These are phyloP conservation scores for Candida palmyrensis DNA, from an alignment of 805 yeast species.

Conservation along the genomic window DNA sequence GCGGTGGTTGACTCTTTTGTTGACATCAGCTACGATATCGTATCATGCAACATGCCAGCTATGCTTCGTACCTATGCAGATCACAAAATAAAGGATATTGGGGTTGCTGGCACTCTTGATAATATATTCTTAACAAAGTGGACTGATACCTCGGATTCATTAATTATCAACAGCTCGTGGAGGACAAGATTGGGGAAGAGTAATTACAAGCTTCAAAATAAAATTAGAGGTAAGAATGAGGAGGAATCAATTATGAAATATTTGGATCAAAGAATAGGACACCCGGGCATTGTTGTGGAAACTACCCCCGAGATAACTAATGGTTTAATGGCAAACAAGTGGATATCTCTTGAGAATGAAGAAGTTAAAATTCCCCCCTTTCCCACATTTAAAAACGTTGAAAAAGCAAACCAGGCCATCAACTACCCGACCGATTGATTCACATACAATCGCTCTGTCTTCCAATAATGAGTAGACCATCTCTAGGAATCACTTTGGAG, in stretches of 20 bases:
- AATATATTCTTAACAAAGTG: constrained; percentile 12
- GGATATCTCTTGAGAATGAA: constrained; percentile 16
- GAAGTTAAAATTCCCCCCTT: constrained; percentile 25
- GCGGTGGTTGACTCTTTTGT: constrained; percentile 34
- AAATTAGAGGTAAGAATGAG: neutral
- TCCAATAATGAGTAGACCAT: constrained; percentile 63
- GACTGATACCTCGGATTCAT: constrained; percentile 20
- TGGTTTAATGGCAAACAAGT: constrained; percentile 14
- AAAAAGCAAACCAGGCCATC: constrained; percentile 49
- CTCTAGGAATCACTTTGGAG: constrained; percentile 44
- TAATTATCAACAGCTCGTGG: constrained; percentile 21
- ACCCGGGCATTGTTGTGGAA: constrained; percentile 17
- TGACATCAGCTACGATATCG: constrained; percentile 14
- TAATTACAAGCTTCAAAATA: constrained; percentile 3
- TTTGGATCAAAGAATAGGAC: constrained; percentile 1
- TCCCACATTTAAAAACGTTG: constrained; percentile 62
- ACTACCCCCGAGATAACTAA: constrained; percentile 32
- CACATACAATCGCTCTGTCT: constrained; percentile 62
- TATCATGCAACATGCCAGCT: constrained; percentile 10
- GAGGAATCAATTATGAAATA: neutral
- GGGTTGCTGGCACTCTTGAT: constrained; percentile 7
- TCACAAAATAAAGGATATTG: neutral
- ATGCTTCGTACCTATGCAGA: constrained; percentile 1
- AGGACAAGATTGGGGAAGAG: constrained; percentile 18
- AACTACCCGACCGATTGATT: constrained; percentile 24